phyloP scores from a whole-genome alignment of 352 stramenopile species.

The Pilasporangium apinafurcum region DNA sequence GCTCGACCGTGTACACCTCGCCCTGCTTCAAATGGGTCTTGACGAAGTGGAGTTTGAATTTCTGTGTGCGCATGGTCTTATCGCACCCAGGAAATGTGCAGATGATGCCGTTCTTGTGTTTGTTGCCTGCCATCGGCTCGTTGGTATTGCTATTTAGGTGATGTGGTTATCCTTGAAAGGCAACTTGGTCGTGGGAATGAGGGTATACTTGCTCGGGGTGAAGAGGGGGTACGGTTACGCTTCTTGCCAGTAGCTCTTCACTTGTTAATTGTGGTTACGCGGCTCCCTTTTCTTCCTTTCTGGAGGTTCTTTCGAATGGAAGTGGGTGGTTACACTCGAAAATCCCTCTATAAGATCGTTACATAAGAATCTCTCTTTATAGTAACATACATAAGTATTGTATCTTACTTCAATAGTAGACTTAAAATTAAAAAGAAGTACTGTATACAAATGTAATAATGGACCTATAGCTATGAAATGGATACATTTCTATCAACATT shows the following conservation, averaged over 20 bases:
- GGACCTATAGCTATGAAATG: no score
- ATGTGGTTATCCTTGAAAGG: background rate
- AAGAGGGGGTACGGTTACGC: background rate
- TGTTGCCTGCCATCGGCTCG: conserved; percentile 65
- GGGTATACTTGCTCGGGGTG: conserved; percentile 4
- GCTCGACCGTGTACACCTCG: conserved; percentile 72
- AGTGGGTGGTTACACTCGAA: conserved; percentile 12
- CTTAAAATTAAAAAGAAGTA: background rate
- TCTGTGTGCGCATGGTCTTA: conserved; percentile 83
- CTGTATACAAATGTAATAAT: no score
- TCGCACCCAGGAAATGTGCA: conserved; percentile 76
- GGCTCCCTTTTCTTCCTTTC: background rate
- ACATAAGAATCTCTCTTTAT: conserved; percentile 8
- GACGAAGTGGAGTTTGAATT: conserved; percentile 84
- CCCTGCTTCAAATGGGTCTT: conserved; percentile 68
- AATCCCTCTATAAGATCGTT: conserved; percentile 18
- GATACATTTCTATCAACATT: no score
- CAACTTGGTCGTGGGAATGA: background rate
- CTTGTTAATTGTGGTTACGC: background rate
- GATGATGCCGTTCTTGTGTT: conserved; percentile 87
- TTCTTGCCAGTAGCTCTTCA: conserved; percentile 1
- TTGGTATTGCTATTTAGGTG: background rate
- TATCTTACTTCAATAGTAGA: background rate
- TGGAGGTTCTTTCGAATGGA: background rate
- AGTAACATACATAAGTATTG: conserved; percentile 1